Evolutionary conservation across 2,329 filamentous ascomycete species (phyloP), one percentile per base, ranked within the genome.

Genomic region (Botrytis hyacinthi): DNA sequence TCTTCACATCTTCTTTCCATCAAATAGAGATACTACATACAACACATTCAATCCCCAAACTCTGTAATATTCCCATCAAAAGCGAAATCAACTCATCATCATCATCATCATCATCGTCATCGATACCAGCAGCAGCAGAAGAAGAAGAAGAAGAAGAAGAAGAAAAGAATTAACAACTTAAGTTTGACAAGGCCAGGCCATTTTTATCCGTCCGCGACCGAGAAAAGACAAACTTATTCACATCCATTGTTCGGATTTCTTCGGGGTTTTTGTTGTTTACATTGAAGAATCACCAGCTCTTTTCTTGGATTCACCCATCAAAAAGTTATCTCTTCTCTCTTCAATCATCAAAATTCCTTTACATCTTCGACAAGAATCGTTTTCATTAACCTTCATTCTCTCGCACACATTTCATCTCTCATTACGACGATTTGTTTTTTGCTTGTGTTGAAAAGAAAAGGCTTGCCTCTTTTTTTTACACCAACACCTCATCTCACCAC

Each of bases 291-390:
- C 61, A 42, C 32, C 35, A 67, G 29, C 26, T 40, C 48, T 44
- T 44, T 72, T 72, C 62, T 72, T 67, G 61, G 48, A 46, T 60
- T 40, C 51, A 16, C 61, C 42, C 42, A 72, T 51, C 22, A 48
- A 46, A 72, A 46, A 37, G 35, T 44, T 48, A 67, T 72, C 48
- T 67, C 70, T 37, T 48, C 63, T 72, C 48, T 67, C 70, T 46
- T 48, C 63, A 59, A 18, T 26, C 0, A 42, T 18, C 29, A 46
- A 29, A 37, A 67, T 44, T 35, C 62, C 46, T 66, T 57, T 3
- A 6, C 32, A 29, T 54, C 35, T 40, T 67, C 32, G 51, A 72
- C 35, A 54, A 59, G 62, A 72, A 59, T 66, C 48, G 9, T 66
- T 59, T 59, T n/a, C n/a, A 57, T 54, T 12, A 26, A 44, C 22